These are phyloP conservation scores for Abortiporus biennis DNA, from an alignment of 1,284 basidiomycete species.

Conservation along the genomic window DNA sequence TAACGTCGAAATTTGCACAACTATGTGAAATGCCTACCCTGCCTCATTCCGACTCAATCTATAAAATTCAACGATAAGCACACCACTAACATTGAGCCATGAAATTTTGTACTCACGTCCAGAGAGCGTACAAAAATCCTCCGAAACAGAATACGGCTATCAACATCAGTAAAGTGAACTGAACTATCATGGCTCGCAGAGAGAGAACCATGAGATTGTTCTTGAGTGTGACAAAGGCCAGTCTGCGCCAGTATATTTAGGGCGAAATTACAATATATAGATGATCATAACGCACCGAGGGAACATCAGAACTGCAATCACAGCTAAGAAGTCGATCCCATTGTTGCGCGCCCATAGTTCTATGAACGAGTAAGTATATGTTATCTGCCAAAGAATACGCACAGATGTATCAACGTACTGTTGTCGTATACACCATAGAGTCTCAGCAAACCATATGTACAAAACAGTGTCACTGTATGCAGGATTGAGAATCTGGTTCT, in stretches of 20 bases:
- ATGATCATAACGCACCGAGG: conserved; percentile 48
- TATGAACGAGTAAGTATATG: conserved; percentile 20
- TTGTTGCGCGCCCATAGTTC: conserved; percentile 54
- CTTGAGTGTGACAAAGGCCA: conserved; percentile 84
- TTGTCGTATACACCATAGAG: conserved; percentile 66
- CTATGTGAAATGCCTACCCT: conserved; percentile 31
- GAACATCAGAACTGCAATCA: conserved; percentile 84
- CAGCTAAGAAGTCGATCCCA: conserved; percentile 68
- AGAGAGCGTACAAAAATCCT: conserved; percentile 88
- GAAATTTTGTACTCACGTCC: conserved; percentile 57
- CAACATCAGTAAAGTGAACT: conserved; percentile 76
- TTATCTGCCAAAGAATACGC: background rate
- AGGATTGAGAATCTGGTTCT: too few relatives aligned
- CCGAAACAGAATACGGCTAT: conserved; percentile 88
- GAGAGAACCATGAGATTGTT: conserved; percentile 82
- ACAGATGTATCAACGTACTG: too few relatives aligned
- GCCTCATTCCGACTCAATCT: conserved; percentile 57
- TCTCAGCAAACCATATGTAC: conserved; percentile 68
- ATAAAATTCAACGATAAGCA: background rate
- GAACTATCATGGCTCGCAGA: conserved; percentile 74
- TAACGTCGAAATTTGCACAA: background rate
- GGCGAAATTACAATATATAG: background rate
- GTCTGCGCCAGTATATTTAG: conserved; percentile 28
- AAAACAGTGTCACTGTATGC: conserved; percentile 63
- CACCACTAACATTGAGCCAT: background rate